A percentile compares a stretch with the other conserved stretches of the same genome.
Conservation (phyloP, 805 yeast genomes). For the Grigorovia humatica region DNA sequence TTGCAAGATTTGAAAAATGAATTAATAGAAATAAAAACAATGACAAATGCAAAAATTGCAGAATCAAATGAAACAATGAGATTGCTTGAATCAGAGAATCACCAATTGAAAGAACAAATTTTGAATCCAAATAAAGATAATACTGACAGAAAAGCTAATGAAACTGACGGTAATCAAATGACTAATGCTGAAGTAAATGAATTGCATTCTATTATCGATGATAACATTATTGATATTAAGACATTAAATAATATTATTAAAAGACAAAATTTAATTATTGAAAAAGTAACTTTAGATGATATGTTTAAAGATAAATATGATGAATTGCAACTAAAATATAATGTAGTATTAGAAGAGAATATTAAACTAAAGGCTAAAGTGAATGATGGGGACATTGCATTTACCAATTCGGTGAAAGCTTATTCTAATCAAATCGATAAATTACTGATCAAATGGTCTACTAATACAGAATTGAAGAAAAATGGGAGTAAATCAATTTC, state of each 20-base stretch:
- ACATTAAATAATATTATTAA: conserved; percentile 46
- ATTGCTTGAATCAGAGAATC: conserved; percentile 34
- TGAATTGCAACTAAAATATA: conserved; percentile 39
- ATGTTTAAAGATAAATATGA: conserved; percentile 36
- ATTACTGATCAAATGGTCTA: conserved; percentile 21
- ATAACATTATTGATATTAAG: conserved; percentile 42
- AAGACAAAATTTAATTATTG: conserved; percentile 40
- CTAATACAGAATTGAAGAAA: conserved; percentile 2
- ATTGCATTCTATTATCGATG: conserved; percentile 43
- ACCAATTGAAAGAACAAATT: conserved; percentile 11
- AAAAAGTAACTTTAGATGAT: conserved; percentile 36
- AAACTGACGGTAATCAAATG: conserved; percentile 36
- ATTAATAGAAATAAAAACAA: conserved; percentile 30
- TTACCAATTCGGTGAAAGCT: conserved; percentile 21
- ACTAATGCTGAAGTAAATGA: conserved; percentile 34
- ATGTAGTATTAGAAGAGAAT: conserved; percentile 35
- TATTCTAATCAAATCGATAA: conserved; percentile 23
- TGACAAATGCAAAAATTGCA: conserved; percentile 42
- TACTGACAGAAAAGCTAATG: conserved; percentile 9
- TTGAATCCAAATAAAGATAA: not conserved
- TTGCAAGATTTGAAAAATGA: conserved; percentile 28
- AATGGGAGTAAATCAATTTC: not conserved
- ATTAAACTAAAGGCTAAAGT: conserved; percentile 32
- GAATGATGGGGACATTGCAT: conserved; percentile 26
- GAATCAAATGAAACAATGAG: conserved; percentile 47